phyloP scores from a whole-genome alignment of 306 rosid genomes.

The Vachellia collinsii region DNA sequence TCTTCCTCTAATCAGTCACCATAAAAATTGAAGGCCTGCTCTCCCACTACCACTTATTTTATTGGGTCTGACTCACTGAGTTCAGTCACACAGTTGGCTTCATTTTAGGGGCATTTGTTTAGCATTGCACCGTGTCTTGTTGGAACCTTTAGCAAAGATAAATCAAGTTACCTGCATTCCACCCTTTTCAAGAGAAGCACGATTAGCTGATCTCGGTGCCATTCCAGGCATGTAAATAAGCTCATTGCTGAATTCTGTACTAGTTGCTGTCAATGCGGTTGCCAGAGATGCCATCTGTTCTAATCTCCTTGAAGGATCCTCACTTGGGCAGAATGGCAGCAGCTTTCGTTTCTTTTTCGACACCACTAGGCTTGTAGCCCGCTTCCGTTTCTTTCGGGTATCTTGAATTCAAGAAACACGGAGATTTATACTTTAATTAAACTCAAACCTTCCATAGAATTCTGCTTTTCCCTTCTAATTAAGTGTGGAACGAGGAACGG shows the following conservation, averaged over 20 bases:
- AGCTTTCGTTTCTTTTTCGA: constrained; percentile 74
- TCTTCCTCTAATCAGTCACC: neutral
- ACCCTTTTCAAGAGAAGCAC: constrained; percentile 64
- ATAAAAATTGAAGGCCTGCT: neutral
- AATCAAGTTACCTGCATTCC: constrained; percentile 84
- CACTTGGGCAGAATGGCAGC: constrained; percentile 59
- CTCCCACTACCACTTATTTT: neutral
- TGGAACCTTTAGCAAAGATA: neutral
- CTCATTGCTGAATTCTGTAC: constrained; percentile 67
- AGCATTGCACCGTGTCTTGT: constrained; percentile 2
- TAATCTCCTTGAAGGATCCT: constrained; percentile 66
- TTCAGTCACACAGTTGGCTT: neutral
- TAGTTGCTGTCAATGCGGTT: constrained; percentile 79
- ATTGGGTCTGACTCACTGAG: neutral
- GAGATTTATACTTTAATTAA: neutral
- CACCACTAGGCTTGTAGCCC: constrained; percentile 55
- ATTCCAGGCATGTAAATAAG: constrained; percentile 72
- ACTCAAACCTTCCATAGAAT: neutral
- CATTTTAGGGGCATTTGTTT: neutral
- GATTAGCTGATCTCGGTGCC: constrained; percentile 81
- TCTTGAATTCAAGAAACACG: constrained; percentile 41
- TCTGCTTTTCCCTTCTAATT: neutral
- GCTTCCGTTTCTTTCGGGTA: constrained; percentile 60
- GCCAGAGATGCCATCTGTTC: constrained; percentile 95
- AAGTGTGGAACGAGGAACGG: neutral